A percentile compares a stretch with the other conserved stretches of the same genome.
phyloP scores from a whole-genome alignment of 352 stramenopile species.

The Phytopythium vexans region DNA sequence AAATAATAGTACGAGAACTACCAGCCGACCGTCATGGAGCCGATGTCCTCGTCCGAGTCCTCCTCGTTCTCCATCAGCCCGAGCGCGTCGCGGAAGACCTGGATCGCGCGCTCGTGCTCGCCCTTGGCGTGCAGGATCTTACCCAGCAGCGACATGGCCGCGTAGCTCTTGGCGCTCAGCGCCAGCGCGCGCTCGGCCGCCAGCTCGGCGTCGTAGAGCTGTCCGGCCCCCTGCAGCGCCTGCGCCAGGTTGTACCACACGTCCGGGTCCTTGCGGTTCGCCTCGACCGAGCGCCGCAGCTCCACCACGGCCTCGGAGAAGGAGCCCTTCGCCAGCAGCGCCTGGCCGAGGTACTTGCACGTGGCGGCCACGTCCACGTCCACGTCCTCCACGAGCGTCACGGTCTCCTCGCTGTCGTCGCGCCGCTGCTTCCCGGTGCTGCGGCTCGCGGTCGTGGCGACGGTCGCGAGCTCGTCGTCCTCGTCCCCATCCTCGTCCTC shows the following conservation, averaged over 20 bases:
- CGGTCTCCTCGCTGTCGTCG: slow-evolving; percentile 28
- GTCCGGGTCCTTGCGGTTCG: slow-evolving; percentile 61
- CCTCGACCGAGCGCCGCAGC: slow-evolving; percentile 67
- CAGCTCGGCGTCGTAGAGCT: slow-evolving; percentile 68
- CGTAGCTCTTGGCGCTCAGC: slow-evolving; percentile 54
- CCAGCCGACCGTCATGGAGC: slow-evolving; percentile 78
- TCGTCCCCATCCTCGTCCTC: slow-evolving; percentile 26
- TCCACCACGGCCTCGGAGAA: slow-evolving; percentile 51
- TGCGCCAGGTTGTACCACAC: slow-evolving; percentile 78
- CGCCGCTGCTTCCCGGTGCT: slow-evolving; percentile 6
- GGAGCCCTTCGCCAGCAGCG: slow-evolving; percentile 67
- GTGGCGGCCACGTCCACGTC: slow-evolving; percentile 61
- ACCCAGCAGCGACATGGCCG: slow-evolving; percentile 65
- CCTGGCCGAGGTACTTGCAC: slow-evolving; percentile 70
- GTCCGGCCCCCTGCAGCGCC: slow-evolving; percentile 46
- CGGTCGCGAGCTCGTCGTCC: slow-evolving; percentile 17
- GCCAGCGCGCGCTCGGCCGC: slow-evolving; percentile 53
- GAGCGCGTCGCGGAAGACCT: slow-evolving; percentile 73
- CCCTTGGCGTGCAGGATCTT: slow-evolving; percentile 83
- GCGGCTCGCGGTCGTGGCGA: slow-evolving; percentile 2
- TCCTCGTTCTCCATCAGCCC: slow-evolving; percentile 61
- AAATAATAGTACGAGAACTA: slow-evolving; percentile 48
- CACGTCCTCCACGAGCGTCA: slow-evolving; percentile 40
- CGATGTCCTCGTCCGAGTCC: slow-evolving; percentile 77
- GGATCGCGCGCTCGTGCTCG: slow-evolving; percentile 72